These are phyloP conservation scores for Fusarium vanettenii DNA, from an alignment of 2,329 filamentous ascomycete species.

Conservation along the genomic window DNA sequence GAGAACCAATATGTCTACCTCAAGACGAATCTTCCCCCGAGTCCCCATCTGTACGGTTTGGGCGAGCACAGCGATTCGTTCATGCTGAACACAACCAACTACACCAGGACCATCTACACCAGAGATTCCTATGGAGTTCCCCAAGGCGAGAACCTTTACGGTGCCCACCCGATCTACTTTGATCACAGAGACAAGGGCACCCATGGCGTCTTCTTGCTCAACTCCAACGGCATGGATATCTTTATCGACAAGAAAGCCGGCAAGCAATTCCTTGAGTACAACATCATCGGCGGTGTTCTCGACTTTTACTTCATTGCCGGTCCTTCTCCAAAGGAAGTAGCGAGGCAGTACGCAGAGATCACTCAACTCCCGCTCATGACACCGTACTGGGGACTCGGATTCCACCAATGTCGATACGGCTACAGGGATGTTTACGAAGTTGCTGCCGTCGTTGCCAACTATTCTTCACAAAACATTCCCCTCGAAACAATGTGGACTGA, in stretches of 20 bases:
- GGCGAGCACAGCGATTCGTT: conserved; percentile 82
- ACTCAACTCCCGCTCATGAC: conserved; percentile 69
- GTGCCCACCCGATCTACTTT: conserved; percentile 80
- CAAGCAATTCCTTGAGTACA: conserved; percentile 81
- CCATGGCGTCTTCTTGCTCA: conserved; percentile 76
- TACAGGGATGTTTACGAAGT: conserved; percentile 73
- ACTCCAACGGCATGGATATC: conserved; percentile 82
- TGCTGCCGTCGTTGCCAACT: conserved; percentile 75
- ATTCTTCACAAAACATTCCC: conserved; percentile 72
- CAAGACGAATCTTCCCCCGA: conserved; percentile 74
- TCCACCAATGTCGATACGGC: conserved; percentile 73
- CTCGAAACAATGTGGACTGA: conserved; percentile 66
- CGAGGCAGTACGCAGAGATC: conserved; percentile 69
- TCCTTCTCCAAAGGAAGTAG: conserved; percentile 67
- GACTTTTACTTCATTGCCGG: conserved; percentile 77
- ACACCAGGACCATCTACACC: conserved; percentile 72
- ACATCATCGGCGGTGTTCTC: conserved; percentile 79
- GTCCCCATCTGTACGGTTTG: conserved; percentile 80
- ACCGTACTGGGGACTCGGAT: conserved; percentile 72
- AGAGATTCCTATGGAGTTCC: conserved; percentile 69
- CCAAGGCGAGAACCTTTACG: conserved; percentile 74
- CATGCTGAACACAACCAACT: conserved; percentile 72
- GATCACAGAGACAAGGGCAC: conserved; percentile 72
- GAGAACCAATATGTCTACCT: conserved; percentile 82
- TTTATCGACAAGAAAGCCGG: conserved; percentile 72